A percentile compares a stretch with the other conserved stretches of the same genome.
These are phyloP conservation scores for Sclerotinia minor DNA, from an alignment of 2,329 filamentous ascomycete genomes.

Conservation along the genomic window DNA sequence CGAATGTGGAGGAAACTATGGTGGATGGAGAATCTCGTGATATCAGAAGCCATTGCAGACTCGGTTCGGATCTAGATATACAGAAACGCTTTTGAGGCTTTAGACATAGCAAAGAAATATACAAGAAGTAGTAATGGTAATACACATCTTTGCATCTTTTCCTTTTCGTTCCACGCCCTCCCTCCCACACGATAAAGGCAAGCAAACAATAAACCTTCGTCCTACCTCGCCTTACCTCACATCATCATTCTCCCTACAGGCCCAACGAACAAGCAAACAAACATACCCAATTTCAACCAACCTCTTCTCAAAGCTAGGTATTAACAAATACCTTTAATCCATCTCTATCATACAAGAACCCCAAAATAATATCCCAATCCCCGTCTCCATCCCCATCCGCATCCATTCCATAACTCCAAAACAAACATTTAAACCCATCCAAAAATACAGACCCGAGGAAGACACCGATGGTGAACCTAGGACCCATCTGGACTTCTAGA, in stretches of 20 bases:
- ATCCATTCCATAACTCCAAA: neutral
- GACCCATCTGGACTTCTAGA: conserved; percentile 31
- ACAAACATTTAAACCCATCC: neutral
- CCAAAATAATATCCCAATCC: neutral
- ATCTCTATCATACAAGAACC: too few relatives aligned
- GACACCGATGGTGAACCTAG: conserved; percentile 27
- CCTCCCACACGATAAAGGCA: neutral
- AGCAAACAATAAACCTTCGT: neutral
- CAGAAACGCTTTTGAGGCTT: too few relatives aligned
- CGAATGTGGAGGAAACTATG: neutral
- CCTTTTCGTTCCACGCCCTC: neutral
- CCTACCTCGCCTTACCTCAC: too few relatives aligned
- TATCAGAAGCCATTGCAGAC: neutral
- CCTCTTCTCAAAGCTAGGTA: neutral
- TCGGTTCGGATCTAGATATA: too few relatives aligned
- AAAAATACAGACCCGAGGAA: neutral
- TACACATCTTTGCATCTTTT: neutral
- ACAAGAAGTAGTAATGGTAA: neutral
- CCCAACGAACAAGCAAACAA: neutral
- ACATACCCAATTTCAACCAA: neutral
- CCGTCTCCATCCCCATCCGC: too few relatives aligned
- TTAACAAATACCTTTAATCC: too few relatives aligned
- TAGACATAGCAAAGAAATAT: neutral
- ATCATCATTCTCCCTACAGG: too few relatives aligned
- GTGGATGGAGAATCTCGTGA: neutral